Evolutionary conservation across 2,329 filamentous ascomycete species (phyloP).

Genomic region (Cercospora beticola): DNA sequence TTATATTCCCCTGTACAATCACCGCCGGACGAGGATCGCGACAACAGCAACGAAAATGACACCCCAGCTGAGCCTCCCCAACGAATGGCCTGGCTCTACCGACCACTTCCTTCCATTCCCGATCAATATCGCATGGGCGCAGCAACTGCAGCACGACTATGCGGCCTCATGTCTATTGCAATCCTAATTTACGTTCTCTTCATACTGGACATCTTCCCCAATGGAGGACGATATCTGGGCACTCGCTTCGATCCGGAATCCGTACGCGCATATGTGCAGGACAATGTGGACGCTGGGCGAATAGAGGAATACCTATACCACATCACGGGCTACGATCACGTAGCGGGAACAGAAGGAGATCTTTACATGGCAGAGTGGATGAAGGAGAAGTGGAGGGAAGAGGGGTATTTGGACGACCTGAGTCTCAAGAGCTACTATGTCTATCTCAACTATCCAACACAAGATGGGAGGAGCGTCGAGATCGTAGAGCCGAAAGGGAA

Average conservation of each 20-base stretch:
- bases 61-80: slow-evolving; percentile 14
- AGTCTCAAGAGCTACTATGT: slow-evolving; percentile 68
- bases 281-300: slow-evolving; percentile 64
- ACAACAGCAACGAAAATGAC: slow-evolving; percentile 17
- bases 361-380: slow-evolving; percentile 83
- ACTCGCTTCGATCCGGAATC: slow-evolving; percentile 81
- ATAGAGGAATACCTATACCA: slow-evolving; percentile 70
- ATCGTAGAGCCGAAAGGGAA: slow-evolving; percentile 68
- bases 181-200: slow-evolving; percentile 81
- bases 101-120: slow-evolving; percentile 42
- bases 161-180: slow-evolving; percentile 73
- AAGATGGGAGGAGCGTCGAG: slow-evolving; percentile 74
- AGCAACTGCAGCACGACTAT: slow-evolving; percentile 69
- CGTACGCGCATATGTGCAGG: slow-evolving; percentile 72
- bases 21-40: not conserved
- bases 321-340: slow-evolving; percentile 80
- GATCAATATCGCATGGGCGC: slow-evolving; percentile 55
- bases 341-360: slow-evolving; percentile 93
- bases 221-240: slow-evolving; percentile 62
- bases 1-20: slow-evolving; percentile 39
- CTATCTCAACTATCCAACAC: slow-evolving; percentile 86
- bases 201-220: slow-evolving; percentile 76
- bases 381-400: slow-evolving; percentile 71
- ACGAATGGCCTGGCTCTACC: slow-evolving; percentile 24
- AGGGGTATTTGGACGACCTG: slow-evolving; percentile 66